Percentiles rank a stretch among this genome's conserved stretches.
Conservation (phyloP, 1,139 yeast genomes). For the Williopsis jadinii region DNA sequence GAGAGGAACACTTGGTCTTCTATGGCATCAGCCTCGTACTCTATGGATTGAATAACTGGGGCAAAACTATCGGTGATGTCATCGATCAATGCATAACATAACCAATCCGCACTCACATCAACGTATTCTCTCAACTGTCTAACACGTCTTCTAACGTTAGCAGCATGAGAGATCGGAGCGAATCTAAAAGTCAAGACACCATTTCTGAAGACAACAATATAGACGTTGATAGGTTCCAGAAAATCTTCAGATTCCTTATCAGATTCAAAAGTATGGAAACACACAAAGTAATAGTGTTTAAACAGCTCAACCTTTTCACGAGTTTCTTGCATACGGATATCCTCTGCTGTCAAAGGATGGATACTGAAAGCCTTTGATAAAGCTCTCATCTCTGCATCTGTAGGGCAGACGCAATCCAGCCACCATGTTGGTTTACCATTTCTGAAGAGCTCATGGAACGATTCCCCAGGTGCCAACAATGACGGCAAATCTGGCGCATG, state of each 20-base stretch:
- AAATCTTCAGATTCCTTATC: constrained; percentile 74
- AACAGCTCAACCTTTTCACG: constrained; percentile 81
- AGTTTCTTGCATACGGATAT: constrained; percentile 77
- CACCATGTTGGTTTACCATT: constrained; percentile 53
- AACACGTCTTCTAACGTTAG: constrained; percentile 86
- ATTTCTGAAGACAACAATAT: constrained; percentile 78
- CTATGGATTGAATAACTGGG: constrained; percentile 81
- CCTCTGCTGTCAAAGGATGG: constrained; percentile 81
- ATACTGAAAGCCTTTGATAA: constrained; percentile 69
- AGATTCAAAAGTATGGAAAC: constrained; percentile 77
- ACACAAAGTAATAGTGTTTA: constrained; percentile 68
- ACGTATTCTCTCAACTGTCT: constrained; percentile 86
- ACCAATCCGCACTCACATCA: constrained; percentile 85
- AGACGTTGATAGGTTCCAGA: constrained; percentile 81
- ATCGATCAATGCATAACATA: constrained; percentile 88
- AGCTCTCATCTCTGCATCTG: constrained; percentile 62
- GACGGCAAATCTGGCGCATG: constrained; percentile 86
- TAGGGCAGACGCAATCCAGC: constrained; percentile 67
- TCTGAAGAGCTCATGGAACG: constrained; percentile 58
- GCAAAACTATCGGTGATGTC: constrained; percentile 93
- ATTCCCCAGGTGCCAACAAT: constrained; percentile 55
- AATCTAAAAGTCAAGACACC: constrained; percentile 86
- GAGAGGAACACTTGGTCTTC: constrained; percentile 76
- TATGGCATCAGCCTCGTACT: constrained; percentile 85
- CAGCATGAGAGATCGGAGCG: constrained; percentile 73